phyloP scores from a whole-genome alignment of 495 filamentous ascomycete genomes.

The Aspergillus cavernicola region DNA sequence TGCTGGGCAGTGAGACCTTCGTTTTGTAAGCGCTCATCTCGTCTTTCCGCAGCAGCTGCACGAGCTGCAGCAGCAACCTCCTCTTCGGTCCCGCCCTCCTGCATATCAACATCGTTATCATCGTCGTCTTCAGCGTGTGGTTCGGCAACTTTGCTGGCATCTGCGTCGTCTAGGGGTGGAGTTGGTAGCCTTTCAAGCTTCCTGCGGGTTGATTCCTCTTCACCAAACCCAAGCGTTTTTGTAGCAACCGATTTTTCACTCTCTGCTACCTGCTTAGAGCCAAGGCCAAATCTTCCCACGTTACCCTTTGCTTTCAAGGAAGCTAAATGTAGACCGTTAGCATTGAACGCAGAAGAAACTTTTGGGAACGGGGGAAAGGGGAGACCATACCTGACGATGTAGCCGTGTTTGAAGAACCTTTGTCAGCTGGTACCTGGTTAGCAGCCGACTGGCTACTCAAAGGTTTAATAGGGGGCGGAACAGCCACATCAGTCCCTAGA shows the following conservation, averaged over 20 bases:
- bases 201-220: slow-evolving; percentile 79
- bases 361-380: background rate
- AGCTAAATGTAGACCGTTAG: slow-evolving; percentile 23
- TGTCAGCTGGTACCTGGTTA: slow-evolving; percentile 50
- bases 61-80: slow-evolving; percentile 80
- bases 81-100: slow-evolving; percentile 76
- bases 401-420: slow-evolving; percentile 45
- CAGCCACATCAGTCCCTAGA: slow-evolving; percentile 59
- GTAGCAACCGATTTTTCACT: slow-evolving; percentile 64
- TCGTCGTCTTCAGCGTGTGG: slow-evolving; percentile 62
- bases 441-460: slow-evolving; percentile 38
- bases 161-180: slow-evolving; percentile 58
- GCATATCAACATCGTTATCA: slow-evolving; percentile 60
- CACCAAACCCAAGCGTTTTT: slow-evolving; percentile 75
- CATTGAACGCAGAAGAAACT: background rate
- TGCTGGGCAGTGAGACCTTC: slow-evolving; percentile 28
- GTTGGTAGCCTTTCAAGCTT: slow-evolving; percentile 86
- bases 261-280: slow-evolving; percentile 57
- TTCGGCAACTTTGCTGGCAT: slow-evolving; percentile 58
- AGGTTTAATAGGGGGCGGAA: slow-evolving; percentile 53
- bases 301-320: slow-evolving; percentile 61
- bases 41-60: slow-evolving; percentile 71
- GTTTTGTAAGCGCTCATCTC: slow-evolving; percentile 64
- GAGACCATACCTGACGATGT: slow-evolving; percentile 36
- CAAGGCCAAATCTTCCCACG: slow-evolving; percentile 80